Evolutionary conservation across 2,329 filamentous ascomycete genomes (phyloP).

Genomic region (Pseudogymnoascus sp.): DNA sequence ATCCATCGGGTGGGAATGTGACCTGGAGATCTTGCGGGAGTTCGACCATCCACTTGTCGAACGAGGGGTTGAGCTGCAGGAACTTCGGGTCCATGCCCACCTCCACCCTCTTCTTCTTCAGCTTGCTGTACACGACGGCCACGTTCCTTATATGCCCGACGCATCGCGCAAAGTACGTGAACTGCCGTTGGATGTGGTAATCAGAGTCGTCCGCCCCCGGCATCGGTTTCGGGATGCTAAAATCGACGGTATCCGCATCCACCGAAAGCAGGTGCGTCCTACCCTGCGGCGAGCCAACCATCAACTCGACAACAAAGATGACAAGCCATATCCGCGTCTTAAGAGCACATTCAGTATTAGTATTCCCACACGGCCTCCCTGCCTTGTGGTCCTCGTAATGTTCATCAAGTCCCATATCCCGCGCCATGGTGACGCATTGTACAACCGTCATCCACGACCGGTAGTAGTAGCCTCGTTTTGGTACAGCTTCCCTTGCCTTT

Average conservation of each 20-base stretch:
- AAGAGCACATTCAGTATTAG: constrained; percentile 66
- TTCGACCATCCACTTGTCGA: constrained; percentile 66
- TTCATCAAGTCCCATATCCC: constrained; percentile 82
- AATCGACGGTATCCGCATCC: constrained; percentile 65
- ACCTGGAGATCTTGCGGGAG: constrained; percentile 72
- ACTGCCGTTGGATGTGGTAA: constrained; percentile 71
- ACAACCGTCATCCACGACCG: constrained; percentile 96
- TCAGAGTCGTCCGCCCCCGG: constrained; percentile 66
- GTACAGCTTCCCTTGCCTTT: constrained; percentile 85
- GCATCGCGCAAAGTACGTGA: constrained; percentile 68
- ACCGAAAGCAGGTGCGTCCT: constrained; percentile 67
- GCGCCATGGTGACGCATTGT: constrained; percentile 84
- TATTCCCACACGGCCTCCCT: constrained; percentile 60
- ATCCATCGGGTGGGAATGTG: constrained; percentile 67
- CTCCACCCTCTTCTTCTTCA: constrained; percentile 68
- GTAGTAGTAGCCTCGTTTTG: constrained; percentile 91
- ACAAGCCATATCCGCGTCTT: constrained; percentile 87
- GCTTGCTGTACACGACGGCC: constrained; percentile 62
- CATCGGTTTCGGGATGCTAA: constrained; percentile 54
- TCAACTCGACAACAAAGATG: constrained; percentile 75
- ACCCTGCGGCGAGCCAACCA: constrained; percentile 90
- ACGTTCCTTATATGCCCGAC: constrained; percentile 71
- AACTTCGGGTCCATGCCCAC: constrained; percentile 85
- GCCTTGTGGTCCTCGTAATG: constrained; percentile 72
- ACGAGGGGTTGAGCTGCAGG: constrained; percentile 66